These are phyloP conservation scores for Cytospora schulzeri DNA, from an alignment of 2,329 filamentous ascomycete species.

Conservation along the genomic window DNA sequence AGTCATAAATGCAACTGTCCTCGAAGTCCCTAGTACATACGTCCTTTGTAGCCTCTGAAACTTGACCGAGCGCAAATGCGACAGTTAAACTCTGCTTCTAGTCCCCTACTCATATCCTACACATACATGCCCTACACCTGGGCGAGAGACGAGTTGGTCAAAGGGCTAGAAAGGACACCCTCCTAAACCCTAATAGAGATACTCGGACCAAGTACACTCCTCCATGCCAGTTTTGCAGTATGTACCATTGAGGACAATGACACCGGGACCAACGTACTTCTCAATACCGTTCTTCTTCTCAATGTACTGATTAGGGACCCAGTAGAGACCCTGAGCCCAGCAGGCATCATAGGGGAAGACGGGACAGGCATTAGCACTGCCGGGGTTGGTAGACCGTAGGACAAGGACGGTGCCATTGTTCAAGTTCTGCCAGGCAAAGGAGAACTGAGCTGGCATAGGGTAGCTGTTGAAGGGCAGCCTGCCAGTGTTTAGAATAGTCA, in stretches of 20 bases:
- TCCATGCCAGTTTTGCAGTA: slow-evolving; percentile 20
- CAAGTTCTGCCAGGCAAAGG: slow-evolving; percentile 16
- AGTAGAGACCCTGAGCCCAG: slow-evolving; percentile 21
- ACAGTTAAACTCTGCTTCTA: too few relatives aligned
- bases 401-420: slow-evolving; percentile 13
- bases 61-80: too few relatives aligned
- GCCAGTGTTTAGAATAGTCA: not conserved
- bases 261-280: slow-evolving; percentile 4
- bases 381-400: slow-evolving; percentile 18
- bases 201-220: slow-evolving; percentile 21
- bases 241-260: slow-evolving; percentile 1
- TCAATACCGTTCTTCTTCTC: not conserved
- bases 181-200: slow-evolving; percentile 9
- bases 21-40: too few relatives aligned
- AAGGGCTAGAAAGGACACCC: too few relatives aligned
- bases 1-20: too few relatives aligned
- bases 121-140: too few relatives aligned
- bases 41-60: too few relatives aligned
- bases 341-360: slow-evolving; percentile 16
- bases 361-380: slow-evolving; percentile 11
- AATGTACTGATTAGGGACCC: slow-evolving; percentile 3
- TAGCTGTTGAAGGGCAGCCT: not conserved
- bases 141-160: too few relatives aligned
- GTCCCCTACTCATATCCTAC: too few relatives aligned
- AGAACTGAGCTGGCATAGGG: slow-evolving; percentile 1